Conservation (phyloP, 2,329 filamentous ascomycete genomes). For the Paraphoma sp. region DNA sequence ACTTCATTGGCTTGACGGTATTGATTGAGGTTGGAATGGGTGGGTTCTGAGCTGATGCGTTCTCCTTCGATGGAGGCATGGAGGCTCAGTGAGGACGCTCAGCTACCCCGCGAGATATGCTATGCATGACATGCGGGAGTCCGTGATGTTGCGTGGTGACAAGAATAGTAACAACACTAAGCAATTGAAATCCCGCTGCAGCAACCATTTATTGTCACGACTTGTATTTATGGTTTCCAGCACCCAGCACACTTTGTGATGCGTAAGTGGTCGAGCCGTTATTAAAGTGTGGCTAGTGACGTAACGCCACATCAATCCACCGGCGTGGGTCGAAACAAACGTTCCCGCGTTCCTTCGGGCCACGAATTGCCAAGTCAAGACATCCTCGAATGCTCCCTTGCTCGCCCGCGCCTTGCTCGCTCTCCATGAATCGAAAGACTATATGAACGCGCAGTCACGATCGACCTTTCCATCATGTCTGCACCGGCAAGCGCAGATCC, state of each 20-base stretch:
- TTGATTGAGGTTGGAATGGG: not conserved
- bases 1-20: constrained; percentile 12
- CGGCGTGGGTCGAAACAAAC: constrained; percentile 34
- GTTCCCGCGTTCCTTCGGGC: constrained; percentile 41
- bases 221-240: too few relatives aligned
- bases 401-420: constrained; percentile 9
- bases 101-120: constrained; percentile 9
- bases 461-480: constrained; percentile 32
- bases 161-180: not conserved
- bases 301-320: constrained; percentile 19
- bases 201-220: too few relatives aligned
- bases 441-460: constrained; percentile 8
- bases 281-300: constrained; percentile 30
- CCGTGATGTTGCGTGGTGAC: constrained; percentile 2
- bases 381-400: constrained; percentile 32
- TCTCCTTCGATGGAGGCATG: too few relatives aligned
- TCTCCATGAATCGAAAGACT: not conserved
- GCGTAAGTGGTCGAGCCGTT: too few relatives aligned
- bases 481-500: constrained; percentile 34
- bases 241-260: too few relatives aligned
- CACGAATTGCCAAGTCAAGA: constrained; percentile 47
- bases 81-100: not conserved
- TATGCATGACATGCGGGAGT: constrained; percentile 1
- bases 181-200: too few relatives aligned
- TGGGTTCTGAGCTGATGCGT: too few relatives aligned